These are phyloP conservation scores for Suillus decipiens DNA, from an alignment of 768 basidiomycete species.

Conservation along the genomic window DNA sequence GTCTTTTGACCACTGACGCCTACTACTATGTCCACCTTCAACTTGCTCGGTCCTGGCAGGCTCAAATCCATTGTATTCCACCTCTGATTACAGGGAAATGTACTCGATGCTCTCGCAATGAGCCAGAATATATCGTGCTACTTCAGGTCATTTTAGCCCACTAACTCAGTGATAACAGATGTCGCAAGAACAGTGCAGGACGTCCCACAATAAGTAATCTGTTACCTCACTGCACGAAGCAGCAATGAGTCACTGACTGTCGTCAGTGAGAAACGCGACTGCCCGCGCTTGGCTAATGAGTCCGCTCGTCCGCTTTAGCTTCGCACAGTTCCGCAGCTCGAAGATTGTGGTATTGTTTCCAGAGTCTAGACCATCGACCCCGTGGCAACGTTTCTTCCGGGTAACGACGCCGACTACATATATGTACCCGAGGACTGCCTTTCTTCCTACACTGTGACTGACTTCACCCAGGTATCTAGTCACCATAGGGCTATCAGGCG, in stretches of 20 bases:
- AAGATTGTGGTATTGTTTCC: too few species aligned
- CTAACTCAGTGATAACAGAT: not conserved
- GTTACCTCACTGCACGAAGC: not conserved
- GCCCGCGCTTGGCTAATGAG: too few species aligned
- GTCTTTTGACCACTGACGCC: too few species aligned
- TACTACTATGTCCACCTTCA: not conserved
- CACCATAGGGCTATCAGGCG: too few species aligned
- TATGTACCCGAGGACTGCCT: conserved; percentile 32
- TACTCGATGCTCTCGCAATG: not conserved
- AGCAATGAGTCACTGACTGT: too few species aligned
- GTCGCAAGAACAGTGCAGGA: not conserved
- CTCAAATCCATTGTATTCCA: not conserved
- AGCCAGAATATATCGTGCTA: not conserved
- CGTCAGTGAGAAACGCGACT: not conserved
- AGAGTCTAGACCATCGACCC: conserved; percentile 15
- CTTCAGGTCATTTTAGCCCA: too few species aligned
- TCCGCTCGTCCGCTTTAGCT: too few species aligned
- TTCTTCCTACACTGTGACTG: conserved; percentile 20
- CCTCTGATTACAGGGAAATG: not conserved
- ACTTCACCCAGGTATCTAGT: conserved; percentile 16
- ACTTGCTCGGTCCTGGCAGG: not conserved
- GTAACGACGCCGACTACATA: conserved; percentile 15
- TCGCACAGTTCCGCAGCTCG: too few species aligned
- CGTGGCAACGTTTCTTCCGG: not conserved
- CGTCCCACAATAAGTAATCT: too few species aligned